Evolutionary conservation across 2,329 filamentous ascomycete genomes (phyloP), one percentile per base, ranked within the genome.

Genomic region (Huntiella abstrusa): DNA sequence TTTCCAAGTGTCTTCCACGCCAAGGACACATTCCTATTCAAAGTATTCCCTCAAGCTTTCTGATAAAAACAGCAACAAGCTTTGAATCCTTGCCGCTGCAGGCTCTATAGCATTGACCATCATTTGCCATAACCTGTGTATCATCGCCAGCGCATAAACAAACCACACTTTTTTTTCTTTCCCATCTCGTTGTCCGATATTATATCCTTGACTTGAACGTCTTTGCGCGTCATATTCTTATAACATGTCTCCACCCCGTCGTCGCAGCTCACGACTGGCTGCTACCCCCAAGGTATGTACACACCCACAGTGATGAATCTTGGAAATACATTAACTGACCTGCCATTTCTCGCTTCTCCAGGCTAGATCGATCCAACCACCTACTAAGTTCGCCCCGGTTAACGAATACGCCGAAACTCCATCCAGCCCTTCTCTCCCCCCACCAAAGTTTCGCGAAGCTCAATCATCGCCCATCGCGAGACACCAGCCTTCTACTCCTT

Each of bases 401-500:
- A 51, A 56, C 33, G 70, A 75, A 52, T 56, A 57, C 44, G 57
- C 64, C 46, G 66, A 70, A 47, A 57, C 53, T 5, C 57, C 60
- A 4, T 49, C 17, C 3, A 49, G 48, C 32, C 48, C 48, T 16
- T 41, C 34, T 28, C 44, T 49, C 4, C 48, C 48, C 16, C 44
- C 40, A 11, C 44, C 36, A 11, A 33, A 33, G 28, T 12, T 41
- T 33, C 36, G 19, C 4, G 38, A 45, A 19, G 37, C 48, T 10
- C 48, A 42, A 37, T 45, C 44, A 6, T 45, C 48, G 36, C 45
- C 48, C 1, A 43, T 39, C 17, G 47, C 45, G n/a, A 47, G 41
- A n/a, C 41, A 47, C 22, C 50, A 51, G 34, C 54, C 54, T 42
- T 63, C 64, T 3, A 80, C 82, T 1, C 85, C 85, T 4, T 69